phyloP scores from a whole-genome alignment of 1,284 basidiomycete genomes.

The Leucoagaricus sp. region DNA sequence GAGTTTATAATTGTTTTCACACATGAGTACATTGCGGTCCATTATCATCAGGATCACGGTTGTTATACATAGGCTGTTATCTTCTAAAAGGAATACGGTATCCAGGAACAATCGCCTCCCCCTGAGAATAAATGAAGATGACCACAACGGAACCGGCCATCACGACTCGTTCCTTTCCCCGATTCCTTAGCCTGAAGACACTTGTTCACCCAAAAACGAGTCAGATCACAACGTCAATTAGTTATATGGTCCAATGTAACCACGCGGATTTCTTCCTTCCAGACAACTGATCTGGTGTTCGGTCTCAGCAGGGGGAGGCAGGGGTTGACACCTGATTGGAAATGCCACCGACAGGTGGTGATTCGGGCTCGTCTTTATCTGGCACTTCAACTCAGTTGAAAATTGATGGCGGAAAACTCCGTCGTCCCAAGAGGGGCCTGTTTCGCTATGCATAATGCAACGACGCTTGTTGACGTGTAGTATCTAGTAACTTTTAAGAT shows the following conservation, averaged over 20 bases:
- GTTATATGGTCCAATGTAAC: no score
- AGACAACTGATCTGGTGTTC: neutral
- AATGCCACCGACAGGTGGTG: neutral
- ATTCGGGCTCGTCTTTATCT: neutral
- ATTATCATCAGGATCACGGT: neutral
- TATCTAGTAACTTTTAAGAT: no score
- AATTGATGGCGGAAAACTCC: no score
- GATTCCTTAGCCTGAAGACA: no score
- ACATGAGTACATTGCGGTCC: neutral
- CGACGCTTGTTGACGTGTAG: no score
- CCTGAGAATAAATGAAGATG: no score
- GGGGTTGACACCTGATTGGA: neutral
- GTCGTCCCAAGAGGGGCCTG: no score
- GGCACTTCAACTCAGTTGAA: neutral
- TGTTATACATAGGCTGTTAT: neutral
- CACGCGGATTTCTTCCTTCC: neutral
- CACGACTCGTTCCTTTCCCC: no score
- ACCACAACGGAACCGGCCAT: no score
- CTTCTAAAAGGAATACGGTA: neutral
- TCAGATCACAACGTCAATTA: no score
- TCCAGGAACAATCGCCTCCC: slow-evolving; percentile 12
- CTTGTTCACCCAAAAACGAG: no score
- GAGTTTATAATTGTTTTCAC: slow-evolving; percentile 12
- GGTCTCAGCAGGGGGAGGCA: slow-evolving; percentile 6
- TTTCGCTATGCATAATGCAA: no score